Evolutionary conservation across 108 stramenopile genomes (phyloP).

Genomic region (Nitzschia inconspicua): DNA sequence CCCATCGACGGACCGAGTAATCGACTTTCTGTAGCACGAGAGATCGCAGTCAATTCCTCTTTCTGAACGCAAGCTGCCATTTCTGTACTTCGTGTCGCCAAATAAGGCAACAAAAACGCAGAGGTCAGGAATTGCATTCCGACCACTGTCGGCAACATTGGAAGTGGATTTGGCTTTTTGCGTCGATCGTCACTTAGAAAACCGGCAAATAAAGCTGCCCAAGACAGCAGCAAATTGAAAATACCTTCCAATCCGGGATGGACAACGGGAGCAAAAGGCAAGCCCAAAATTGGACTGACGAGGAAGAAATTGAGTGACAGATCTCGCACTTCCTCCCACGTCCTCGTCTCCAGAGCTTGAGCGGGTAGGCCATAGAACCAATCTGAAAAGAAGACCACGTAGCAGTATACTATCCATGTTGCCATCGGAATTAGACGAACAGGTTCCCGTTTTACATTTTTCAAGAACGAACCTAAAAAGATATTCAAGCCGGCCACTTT

Average conservation of each 20-base stretch:
- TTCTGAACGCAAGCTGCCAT: constrained; percentile 3
- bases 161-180: constrained; percentile 61
- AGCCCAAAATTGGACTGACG: constrained; percentile 63
- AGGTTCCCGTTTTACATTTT: constrained; percentile 66
- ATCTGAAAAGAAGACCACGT: constrained; percentile 74
- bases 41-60: constrained; percentile 40
- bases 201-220: constrained; percentile 85
- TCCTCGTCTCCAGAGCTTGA: constrained; percentile 59
- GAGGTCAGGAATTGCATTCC: constrained; percentile 91
- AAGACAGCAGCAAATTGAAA: constrained; percentile 86
- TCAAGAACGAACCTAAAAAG: constrained; percentile 28
- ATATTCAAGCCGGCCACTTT: constrained; percentile 51
- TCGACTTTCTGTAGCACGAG: constrained; percentile 52
- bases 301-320: constrained; percentile 83
- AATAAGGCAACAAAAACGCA: constrained; percentile 80
- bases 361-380: constrained; percentile 77
- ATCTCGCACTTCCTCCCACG: constrained; percentile 85
- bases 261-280: constrained; percentile 70
- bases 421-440: constrained; percentile 54
- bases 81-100: constrained; percentile 62
- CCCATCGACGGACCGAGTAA: constrained; percentile 53
- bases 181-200: constrained; percentile 82
- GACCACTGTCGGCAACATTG: constrained; percentile 59
- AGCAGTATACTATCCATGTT: constrained; percentile 65
- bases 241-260: constrained; percentile 85